Evolutionary conservation across 2,329 filamentous ascomycete species (phyloP).

Genomic region (Colletotrichum theobromicola): DNA sequence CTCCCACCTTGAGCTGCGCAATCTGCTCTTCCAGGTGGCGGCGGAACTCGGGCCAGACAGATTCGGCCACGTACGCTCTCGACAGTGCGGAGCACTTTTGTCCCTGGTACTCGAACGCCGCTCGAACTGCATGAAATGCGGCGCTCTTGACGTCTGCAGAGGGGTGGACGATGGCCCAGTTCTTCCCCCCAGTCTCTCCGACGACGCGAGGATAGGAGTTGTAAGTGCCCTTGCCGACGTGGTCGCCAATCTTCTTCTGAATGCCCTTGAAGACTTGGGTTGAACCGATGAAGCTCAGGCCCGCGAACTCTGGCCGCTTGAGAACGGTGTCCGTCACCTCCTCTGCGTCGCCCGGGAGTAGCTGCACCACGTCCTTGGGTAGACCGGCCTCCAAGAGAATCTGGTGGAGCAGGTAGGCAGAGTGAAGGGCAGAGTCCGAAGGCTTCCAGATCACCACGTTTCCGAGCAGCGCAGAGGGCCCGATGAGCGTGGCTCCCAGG

Average conservation of each 20-base stretch:
- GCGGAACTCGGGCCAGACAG: conserved; percentile 75
- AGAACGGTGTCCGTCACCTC: conserved; percentile 82
- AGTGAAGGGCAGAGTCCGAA: conserved; percentile 88
- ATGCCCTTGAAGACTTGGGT: conserved; percentile 89
- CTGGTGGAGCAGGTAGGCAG: conserved; percentile 88
- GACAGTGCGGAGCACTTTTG: conserved; percentile 92
- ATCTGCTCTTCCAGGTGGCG: conserved; percentile 71
- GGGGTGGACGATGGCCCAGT: conserved; percentile 84
- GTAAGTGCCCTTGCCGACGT: conserved; percentile 83
- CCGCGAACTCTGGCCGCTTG: conserved; percentile 79
- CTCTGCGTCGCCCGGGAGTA: conserved; percentile 86
- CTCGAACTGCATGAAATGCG: conserved; percentile 81
- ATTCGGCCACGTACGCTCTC: conserved; percentile 78
- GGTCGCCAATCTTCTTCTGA: conserved; percentile 84
- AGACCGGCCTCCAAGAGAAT: conserved; percentile 92
- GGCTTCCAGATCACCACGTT: conserved; percentile 98
- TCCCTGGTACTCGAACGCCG: conserved; percentile 89
- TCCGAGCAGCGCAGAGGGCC: conserved; percentile 84
- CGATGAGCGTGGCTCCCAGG: conserved; percentile 86
- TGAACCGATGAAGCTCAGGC: conserved; percentile 94
- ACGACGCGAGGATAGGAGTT: conserved; percentile 86
- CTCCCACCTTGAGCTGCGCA: conserved; percentile 72
- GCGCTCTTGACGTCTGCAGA: conserved; percentile 81
- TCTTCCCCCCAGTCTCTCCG: conserved; percentile 91
- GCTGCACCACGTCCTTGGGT: conserved; percentile 89